Conservation (phyloP, 1,284 basidiomycete genomes). For the Ceratobasidium sp. region DNA sequence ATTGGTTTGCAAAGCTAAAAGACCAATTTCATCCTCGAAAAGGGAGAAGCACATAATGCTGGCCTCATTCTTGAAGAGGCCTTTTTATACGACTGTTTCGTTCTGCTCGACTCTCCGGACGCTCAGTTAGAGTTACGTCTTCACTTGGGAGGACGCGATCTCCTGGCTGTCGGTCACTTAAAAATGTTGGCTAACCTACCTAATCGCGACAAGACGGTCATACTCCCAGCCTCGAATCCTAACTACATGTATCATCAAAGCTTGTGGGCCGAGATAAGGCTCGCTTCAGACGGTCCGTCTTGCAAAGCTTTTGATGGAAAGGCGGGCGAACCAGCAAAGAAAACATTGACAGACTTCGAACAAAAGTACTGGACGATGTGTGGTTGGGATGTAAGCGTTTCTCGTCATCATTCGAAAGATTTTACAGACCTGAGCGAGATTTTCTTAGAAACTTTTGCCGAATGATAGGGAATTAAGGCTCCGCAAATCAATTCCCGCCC, state of each 20-base stretch:
- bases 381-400: conserved; percentile 23
- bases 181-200: conserved; percentile 2
- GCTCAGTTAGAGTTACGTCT: conserved; percentile 2
- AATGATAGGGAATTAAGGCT: too few relatives aligned
- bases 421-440: too few relatives aligned
- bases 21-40: neutral
- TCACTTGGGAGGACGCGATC: conserved; percentile 20
- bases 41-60: neutral
- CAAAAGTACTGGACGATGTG: conserved; percentile 26
- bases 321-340: conserved; percentile 17
- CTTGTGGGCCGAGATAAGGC: conserved; percentile 26
- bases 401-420: too few relatives aligned
- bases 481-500: too few relatives aligned
- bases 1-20: too few relatives aligned
- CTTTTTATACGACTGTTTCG: conserved; percentile 26
- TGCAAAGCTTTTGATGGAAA: conserved; percentile 15
- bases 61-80: conserved; percentile 19
- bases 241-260: conserved; percentile 37
- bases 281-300: neutral
- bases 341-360: conserved; percentile 15
- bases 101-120: too few relatives aligned
- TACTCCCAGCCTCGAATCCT: conserved; percentile 7
- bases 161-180: conserved; percentile 27
- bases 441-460: too few relatives aligned
- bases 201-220: conserved; percentile 6